Evolutionary conservation across 805 yeast species (phyloP).

Genomic region (Spathaspora passalidarum): DNA sequence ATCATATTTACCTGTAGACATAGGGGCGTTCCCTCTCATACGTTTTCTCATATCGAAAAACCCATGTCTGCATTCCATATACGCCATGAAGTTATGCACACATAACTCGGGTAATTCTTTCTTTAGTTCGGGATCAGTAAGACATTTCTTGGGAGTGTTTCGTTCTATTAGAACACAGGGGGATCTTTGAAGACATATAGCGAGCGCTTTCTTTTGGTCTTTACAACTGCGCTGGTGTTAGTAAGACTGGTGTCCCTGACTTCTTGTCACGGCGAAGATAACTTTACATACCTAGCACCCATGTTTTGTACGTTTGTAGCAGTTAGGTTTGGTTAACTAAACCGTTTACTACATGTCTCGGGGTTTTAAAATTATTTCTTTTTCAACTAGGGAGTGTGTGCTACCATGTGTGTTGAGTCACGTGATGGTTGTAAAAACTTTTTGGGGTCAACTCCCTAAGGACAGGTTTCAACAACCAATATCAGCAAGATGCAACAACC

Average conservation of each 20-base stretch:
- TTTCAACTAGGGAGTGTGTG: too few relatives aligned
- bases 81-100: conserved; percentile 77
- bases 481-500: too few relatives aligned
- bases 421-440: background rate
- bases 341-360: background rate
- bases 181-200: conserved; percentile 91
- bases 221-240: conserved; percentile 62
- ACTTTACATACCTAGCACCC: conserved; percentile 51
- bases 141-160: conserved; percentile 84
- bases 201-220: conserved; percentile 93
- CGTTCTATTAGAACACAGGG: conserved; percentile 93
- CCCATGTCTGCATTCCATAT: conserved; percentile 88
- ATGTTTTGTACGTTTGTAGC: conserved; percentile 21
- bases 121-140: conserved; percentile 74
- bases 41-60: conserved; percentile 89
- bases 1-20: conserved; percentile 90
- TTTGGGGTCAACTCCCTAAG: too few relatives aligned
- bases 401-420: background rate
- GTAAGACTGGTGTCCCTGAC: background rate
- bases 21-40: conserved; percentile 89
- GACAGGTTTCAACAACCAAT: too few relatives aligned
- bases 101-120: conserved; percentile 85
- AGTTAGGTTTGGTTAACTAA: background rate
- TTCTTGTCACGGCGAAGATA: background rate
- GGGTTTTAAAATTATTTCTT: background rate